Percentiles rank a stretch among this genome's conserved stretches.
Conservation (phyloP, 257 asterid species). For the Solanum ahanhuiri region DNA sequence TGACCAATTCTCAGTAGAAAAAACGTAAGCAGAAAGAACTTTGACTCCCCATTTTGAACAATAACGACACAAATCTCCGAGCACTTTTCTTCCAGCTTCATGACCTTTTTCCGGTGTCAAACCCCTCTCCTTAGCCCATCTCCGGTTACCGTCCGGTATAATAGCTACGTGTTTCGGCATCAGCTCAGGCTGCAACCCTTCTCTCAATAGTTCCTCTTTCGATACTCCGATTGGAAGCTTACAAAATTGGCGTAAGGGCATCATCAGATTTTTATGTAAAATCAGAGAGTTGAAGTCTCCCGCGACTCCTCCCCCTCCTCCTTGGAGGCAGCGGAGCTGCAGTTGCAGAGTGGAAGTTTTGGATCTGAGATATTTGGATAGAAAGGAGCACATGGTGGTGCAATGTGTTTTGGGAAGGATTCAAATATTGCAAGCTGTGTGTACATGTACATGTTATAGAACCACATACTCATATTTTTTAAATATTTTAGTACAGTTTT, state of each 20-base stretch:
- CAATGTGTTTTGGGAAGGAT: background rate
- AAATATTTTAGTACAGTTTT: too few species aligned
- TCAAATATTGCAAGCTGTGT: background rate
- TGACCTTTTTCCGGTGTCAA: background rate
- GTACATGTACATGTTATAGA: background rate
- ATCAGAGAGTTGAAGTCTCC: too few species aligned
- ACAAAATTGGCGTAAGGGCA: background rate
- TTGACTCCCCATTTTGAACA: background rate
- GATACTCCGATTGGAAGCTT: background rate
- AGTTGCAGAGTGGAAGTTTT: background rate
- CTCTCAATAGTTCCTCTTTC: background rate
- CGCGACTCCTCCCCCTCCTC: background rate
- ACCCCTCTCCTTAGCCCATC: conserved; percentile 11
- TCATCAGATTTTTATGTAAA: too few species aligned
- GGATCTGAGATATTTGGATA: background rate
- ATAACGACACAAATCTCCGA: background rate
- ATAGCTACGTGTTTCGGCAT: conserved; percentile 21
- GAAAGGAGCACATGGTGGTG: background rate
- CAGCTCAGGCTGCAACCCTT: background rate
- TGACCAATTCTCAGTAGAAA: too few species aligned
- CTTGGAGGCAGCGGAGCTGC: background rate
- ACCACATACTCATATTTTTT: background rate
- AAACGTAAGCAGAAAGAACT: conserved; percentile 4
- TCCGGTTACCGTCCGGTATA: conserved; percentile 13
- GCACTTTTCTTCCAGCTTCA: background rate